Evolutionary conservation across 768 basidiomycete genomes (phyloP), one percentile per base, ranked within the genome.

Genomic region (Sistotremastrum niveocremeum): DNA sequence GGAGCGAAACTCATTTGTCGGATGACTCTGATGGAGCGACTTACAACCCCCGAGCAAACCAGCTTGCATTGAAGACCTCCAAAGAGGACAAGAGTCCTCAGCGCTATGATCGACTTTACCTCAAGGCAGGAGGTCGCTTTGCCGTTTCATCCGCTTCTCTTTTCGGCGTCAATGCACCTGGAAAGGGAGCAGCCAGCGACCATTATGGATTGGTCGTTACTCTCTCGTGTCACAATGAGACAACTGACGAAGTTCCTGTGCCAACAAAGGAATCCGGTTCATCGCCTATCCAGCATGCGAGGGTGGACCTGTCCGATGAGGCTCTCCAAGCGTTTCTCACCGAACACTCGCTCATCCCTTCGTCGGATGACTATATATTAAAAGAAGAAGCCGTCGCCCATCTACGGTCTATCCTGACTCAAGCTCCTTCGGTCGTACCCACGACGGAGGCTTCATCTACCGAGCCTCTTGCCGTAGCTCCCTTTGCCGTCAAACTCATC

Each of bases 91-190:
- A 35, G 11, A 42, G 46, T 28, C 46, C 52, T 7, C 53, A 56
- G 44, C 39, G 56, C 20, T 55, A 55, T 35, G 55, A 57, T 45
- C 47, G 56, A 20, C 37, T 57, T 4, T 57, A 47, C 34, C 12
- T 54, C 33, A 49, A 47, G 46, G 36, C 30, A 8, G 41, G 12
- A 10, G 39, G 33, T 8, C 32, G 43, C 3, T 46, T 48, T 29
- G 10, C 10, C 7, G 34, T 49, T 11, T 4, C 8, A 10, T 12
- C 33, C 34, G 37, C 49, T 20, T 39, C 37, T 12, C 20, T 41
- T 9, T 49, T 53, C 29, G 51, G 39, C 6, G 12, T 43, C 12
- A n/a, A 34, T 6, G n/a, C 41, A 20, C 11, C 38, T 11, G 41
- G 38, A 45, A 34, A 20, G 12, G 42, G 40, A 20, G 39, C 41